Evolutionary conservation across 139 green algal species (phyloP).

Genomic region (Haematococcus lacustris): DNA sequence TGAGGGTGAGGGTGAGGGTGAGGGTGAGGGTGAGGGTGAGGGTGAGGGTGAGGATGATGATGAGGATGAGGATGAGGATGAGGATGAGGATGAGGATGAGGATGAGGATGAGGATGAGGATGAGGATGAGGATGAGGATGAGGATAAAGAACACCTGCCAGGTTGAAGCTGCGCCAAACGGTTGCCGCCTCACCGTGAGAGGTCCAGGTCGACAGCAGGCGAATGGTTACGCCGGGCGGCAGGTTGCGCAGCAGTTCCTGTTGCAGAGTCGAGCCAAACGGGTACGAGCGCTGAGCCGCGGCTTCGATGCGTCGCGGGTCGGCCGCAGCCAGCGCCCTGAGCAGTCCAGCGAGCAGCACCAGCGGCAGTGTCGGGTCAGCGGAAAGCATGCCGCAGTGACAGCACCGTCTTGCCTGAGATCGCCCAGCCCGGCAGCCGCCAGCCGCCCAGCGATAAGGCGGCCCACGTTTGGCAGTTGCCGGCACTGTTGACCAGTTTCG

Average conservation of each 20-base stretch:
- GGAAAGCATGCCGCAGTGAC: background rate
- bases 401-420: conserved; percentile 5
- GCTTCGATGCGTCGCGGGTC: background rate
- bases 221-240: background rate
- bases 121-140: too few species aligned
- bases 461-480: conserved; percentile 52
- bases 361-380: background rate
- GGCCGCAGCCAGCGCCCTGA: background rate
- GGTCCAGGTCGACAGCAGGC: background rate
- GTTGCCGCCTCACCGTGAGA: background rate
- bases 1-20: too few species aligned
- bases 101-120: too few species aligned
- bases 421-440: conserved; percentile 34
- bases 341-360: background rate
- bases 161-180: background rate
- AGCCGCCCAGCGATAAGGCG: conserved; percentile 41
- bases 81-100: too few species aligned
- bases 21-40: too few species aligned
- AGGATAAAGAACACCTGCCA: background rate
- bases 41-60: too few species aligned
- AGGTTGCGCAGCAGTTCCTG: background rate
- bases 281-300: background rate
- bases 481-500: conserved; percentile 21
- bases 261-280: background rate
- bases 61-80: too few species aligned